Base-by-base conservation (phyloP, 805 yeast species). In the Kuraishia borneana region DNA sequence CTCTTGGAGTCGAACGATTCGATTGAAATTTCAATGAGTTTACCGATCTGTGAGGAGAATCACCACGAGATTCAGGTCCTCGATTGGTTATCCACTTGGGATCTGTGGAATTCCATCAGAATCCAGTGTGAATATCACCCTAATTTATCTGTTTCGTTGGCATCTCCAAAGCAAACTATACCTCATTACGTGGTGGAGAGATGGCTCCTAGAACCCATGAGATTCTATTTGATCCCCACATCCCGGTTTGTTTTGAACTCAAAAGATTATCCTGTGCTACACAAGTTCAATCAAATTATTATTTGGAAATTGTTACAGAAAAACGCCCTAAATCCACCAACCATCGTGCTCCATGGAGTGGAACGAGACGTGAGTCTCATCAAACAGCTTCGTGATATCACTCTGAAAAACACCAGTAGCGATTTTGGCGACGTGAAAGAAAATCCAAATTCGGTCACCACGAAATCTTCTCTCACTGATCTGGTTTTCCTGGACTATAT, bases 201-300 rank as follows among this genome's bases (percentile, higher is more conserved):
- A 36, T 80, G 88, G 88, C 51, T 72, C 36, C 60, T 78, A 18
- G 88, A 80, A 50, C 85, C 85, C 0, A 68, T 80, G 1, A 61
- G 70, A 5, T 68, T 73, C 48, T 56, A 77, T 14, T 49, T 78
- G 29, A 46, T 79, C 3, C 70, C 83, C 1, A 64, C 73, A 2
- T 60, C 74, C 3, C 58, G 71, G 3, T 79, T 79, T 43, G 60
- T 76, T 4, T 61, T 68, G 16, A 80, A 80, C 44, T 65, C 71
- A 17, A 73, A 72, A 42, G 67, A 68, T 20, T 77, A 65, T 44
- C 87, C 87, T 0, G 88, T 79, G 2, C 58, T 79, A 21, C 66
- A 73, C 37, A 76, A 73, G 41, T 61, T 68, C 35, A 68, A 68
- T 36, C 87, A 80, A 48, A 41, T 51, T 12, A 47, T 72, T 10